Base-by-base conservation (phyloP, 768 basidiomycete genomes). In the Russula emetica region DNA sequence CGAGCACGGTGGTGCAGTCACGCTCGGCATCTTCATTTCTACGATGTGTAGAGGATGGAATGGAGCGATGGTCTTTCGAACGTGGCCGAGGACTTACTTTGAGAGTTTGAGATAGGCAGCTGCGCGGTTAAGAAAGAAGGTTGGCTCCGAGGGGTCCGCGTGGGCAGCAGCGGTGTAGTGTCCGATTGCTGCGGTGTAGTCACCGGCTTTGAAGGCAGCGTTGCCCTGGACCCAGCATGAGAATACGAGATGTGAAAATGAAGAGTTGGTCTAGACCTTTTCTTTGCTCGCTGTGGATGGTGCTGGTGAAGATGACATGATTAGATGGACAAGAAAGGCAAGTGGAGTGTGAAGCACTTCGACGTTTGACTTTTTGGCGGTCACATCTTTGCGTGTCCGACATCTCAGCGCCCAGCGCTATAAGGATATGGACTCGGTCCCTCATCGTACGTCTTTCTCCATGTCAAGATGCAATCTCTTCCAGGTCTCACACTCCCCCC, bases 41-140 rank as follows among this genome's bases (percentile, higher is more conserved):
- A 16, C 22, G 2, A 24, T 4, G 30, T 26, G 16, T 18, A 20
- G 44, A 2, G 40, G 22, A 28, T 6, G 24, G 0, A 6, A 2
- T 2, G 40, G 30, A 62, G 28, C n/a, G 26, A 20, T 32, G 3
- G 16, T 22, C n/a, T 11, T 22, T 18, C 24, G 38, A 10, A 55
- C 45, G 42, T 11, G 34, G 55, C 5, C 58, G 62, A 69, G 75
- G 87, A 50, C 92, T 78, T 80, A 94, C 94, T 96, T 97, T 83
- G 85, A 87, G 77, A 96, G 83, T 80, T 94, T 95, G 65, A 98
- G 82, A 78, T 95, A 95, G 30, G 93, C 92, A 40, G 92, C 90
- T 3, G 93, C 91, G 50, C 95, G 85, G 72, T 98, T 98, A 38
- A 95, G 79, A 38, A 88, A 85, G 67, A 87, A 90, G 0, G 91